phyloP scores from a whole-genome alignment of 208 protist genomes.

The Leishmania tropica region DNA sequence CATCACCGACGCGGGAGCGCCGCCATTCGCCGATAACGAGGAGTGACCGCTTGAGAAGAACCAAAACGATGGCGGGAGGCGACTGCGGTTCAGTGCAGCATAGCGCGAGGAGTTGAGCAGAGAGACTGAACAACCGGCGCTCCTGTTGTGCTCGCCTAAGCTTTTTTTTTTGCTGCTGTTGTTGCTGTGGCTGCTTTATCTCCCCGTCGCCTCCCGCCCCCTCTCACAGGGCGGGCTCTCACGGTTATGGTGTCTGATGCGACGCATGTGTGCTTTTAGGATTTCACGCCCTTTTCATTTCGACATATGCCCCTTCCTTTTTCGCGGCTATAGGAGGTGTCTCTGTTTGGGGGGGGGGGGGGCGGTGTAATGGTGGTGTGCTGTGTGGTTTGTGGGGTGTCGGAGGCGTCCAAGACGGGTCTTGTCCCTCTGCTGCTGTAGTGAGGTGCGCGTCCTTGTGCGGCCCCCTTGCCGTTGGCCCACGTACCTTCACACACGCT shows the following conservation, averaged over 20 bases:
- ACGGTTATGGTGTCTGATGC: background rate
- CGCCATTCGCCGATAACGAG: constrained; percentile 37
- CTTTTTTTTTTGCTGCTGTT: background rate
- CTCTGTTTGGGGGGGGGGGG: background rate
- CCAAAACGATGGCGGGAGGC: background rate
- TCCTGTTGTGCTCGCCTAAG: background rate
- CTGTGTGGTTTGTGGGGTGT: background rate
- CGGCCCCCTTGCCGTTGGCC: background rate
- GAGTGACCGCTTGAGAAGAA: background rate
- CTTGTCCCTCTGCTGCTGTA: background rate
- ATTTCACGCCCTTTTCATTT: background rate
- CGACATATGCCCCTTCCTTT: background rate
- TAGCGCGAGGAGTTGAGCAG: background rate
- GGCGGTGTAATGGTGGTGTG: too few relatives aligned
- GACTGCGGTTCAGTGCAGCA: background rate
- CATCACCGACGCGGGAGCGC: constrained; percentile 70
- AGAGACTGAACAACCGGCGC: background rate
- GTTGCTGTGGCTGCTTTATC: background rate
- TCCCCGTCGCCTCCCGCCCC: background rate
- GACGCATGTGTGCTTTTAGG: background rate
- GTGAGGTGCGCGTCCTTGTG: background rate
- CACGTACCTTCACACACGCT: background rate
- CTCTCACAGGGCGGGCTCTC: background rate
- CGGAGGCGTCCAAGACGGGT: background rate
- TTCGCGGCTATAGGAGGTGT: background rate